Evolutionary conservation across 78 protist genomes (phyloP), one percentile per base, ranked within the genome.

Genomic region (Tieghemostelium lacteum): DNA sequence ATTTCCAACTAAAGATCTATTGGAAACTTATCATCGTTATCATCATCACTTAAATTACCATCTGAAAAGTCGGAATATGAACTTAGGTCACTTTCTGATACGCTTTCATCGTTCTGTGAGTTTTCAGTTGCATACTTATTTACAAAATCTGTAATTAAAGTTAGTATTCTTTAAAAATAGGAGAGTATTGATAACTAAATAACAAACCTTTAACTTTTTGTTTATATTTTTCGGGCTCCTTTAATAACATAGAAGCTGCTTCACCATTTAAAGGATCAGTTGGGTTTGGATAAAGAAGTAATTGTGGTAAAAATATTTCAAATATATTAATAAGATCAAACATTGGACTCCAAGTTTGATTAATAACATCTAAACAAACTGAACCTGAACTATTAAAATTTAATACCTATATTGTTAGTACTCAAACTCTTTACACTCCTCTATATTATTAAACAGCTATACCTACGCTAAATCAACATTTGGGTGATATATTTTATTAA

Each of bases 291-390:
- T 98, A 98, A 14, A 85, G 40, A n/a, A 98, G 94, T 20, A 98
- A 93, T 92, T 98, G 99, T 2, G 98, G 99, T 42, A 98, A 92
- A 54, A 97, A 98, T 7, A 94, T 75, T n/a, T 97, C 98, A 42
- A 98, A 98, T 29, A 98, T 87, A 71, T 98, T 97, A 58, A 96
- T 57, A 29, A 88, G 69, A 73, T 63, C 87, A 70, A 94, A 98
- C 97, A 98, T 95, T n/a, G 99, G 99, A 34, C 96, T 94, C 99
- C 99, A 98, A 0, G 98, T 97, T 75, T 98, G 99, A 86, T 97
- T 97, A 71, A 98, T 97, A 60, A 97, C 99, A 61, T 98, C 99
- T 40, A 98, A 87, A 66, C 99, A 98, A 31, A 98, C 98, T 1
- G 98, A 93, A 28, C 99, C 99, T 0, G 99, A 98, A 37, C 98